A percentile compares a stretch with the other conserved stretches of the same genome.
Conservation (phyloP, 495 filamentous ascomycete species). For the Daldinia grandis region DNA sequence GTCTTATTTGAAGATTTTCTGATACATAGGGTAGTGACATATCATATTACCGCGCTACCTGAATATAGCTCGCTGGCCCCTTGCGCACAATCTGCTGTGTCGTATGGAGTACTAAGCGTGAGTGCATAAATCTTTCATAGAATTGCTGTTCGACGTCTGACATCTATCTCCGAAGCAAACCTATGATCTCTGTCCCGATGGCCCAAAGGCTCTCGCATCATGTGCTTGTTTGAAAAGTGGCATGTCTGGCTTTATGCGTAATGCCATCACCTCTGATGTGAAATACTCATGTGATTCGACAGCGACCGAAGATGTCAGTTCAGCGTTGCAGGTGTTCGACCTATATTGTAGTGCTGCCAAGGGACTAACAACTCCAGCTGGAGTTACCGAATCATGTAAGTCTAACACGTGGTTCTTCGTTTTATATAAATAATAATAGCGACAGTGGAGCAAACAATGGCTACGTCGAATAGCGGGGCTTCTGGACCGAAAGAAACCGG, state of each 20-base stretch:
- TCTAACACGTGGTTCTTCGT: slow-evolving; percentile 17
- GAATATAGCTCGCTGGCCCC: slow-evolving; percentile 52
- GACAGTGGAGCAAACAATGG: slow-evolving; percentile 29
- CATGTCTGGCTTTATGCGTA: slow-evolving; percentile 50
- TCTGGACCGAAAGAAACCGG: slow-evolving; percentile 32
- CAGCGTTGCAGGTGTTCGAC: slow-evolving; percentile 54
- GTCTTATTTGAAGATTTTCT: background rate
- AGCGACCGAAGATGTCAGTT: slow-evolving; percentile 56
- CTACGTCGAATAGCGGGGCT: slow-evolving; percentile 32
- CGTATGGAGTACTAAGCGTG: slow-evolving; percentile 52
- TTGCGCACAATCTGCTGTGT: slow-evolving; percentile 54
- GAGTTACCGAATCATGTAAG: slow-evolving; percentile 51
- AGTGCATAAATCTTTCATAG: slow-evolving; percentile 11
- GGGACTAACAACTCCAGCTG: slow-evolving; percentile 47
- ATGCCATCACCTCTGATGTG: slow-evolving; percentile 49
- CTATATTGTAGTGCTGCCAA: slow-evolving; percentile 59
- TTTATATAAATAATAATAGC: slow-evolving; percentile 7
- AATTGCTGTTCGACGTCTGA: slow-evolving; percentile 16
- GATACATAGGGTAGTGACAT: slow-evolving; percentile 50
- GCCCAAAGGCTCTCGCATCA: slow-evolving; percentile 55
- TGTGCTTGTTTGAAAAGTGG: slow-evolving; percentile 59
- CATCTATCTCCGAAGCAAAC: slow-evolving; percentile 45
- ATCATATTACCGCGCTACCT: slow-evolving; percentile 59
- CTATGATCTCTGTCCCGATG: slow-evolving; percentile 50
- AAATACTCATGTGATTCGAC: slow-evolving; percentile 54